Evolutionary conservation across 495 filamentous ascomycete species (phyloP).

Genomic region (Lindgomyces ingoldianus): DNA sequence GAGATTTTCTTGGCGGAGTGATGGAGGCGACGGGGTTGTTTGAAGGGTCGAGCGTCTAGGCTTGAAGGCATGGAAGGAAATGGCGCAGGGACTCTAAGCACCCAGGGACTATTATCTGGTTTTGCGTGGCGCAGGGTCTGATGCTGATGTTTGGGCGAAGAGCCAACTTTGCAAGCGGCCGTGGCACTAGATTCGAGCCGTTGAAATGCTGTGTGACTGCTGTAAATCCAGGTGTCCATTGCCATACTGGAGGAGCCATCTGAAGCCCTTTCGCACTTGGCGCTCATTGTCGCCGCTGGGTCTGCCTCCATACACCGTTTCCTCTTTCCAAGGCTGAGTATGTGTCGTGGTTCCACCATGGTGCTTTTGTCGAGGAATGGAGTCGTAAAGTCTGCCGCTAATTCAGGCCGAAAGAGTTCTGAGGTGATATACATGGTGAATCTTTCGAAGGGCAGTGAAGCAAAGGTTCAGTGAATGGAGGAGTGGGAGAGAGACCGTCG

Average conservation of each 20-base stretch:
- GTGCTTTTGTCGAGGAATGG: conserved; percentile 1
- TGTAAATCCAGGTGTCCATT: too few relatives aligned
- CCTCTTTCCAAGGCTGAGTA: conserved; percentile 25
- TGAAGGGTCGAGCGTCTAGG: neutral
- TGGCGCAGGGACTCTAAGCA: too few relatives aligned
- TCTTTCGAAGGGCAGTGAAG: conserved; percentile 6
- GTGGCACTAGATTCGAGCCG: too few relatives aligned
- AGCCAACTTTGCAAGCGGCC: too few relatives aligned
- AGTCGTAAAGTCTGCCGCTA: neutral
- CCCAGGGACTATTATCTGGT: too few relatives aligned
- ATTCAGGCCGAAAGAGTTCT: conserved; percentile 24
- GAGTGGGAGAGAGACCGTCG: too few relatives aligned
- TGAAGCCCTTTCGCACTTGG: neutral
- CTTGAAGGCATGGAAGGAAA: too few relatives aligned
- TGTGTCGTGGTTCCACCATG: conserved; percentile 12
- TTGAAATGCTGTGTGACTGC: too few relatives aligned
- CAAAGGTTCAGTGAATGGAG: neutral
- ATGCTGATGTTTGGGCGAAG: too few relatives aligned
- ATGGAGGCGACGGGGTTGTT: conserved; percentile 1
- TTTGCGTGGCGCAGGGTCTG: too few relatives aligned
- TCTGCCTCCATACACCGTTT: conserved; percentile 24
- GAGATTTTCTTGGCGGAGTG: conserved; percentile 2
- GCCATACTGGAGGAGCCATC: too few relatives aligned
- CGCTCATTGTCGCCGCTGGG: too few relatives aligned
- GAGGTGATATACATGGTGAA: conserved; percentile 35